A percentile compares a stretch with the other conserved stretches of the same genome.
Conservation (phyloP, 1,139 yeast genomes). For the Kurtzmaniella natalensis region DNA sequence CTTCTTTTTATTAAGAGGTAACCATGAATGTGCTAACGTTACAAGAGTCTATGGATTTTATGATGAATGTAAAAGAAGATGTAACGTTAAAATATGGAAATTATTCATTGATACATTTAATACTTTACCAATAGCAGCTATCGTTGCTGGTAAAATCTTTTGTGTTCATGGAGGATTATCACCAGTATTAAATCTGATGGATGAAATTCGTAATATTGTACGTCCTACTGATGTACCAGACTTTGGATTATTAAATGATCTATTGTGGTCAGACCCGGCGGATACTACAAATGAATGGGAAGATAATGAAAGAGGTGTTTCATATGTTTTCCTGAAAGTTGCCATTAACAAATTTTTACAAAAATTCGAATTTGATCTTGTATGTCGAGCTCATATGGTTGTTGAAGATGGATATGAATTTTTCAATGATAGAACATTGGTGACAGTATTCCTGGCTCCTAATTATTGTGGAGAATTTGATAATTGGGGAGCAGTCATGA, state of each 20-base stretch:
- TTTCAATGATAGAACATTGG: conserved; percentile 87
- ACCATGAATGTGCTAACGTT: conserved; percentile 95
- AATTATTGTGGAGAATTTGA: conserved; percentile 98
- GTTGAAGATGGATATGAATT: conserved; percentile 98
- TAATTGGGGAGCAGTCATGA: conserved; percentile 98
- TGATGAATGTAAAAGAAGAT: conserved; percentile 93
- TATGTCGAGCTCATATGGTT: conserved; percentile 98
- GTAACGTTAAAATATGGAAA: conserved; percentile 92
- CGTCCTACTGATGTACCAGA: conserved; percentile 98
- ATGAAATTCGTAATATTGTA: conserved; percentile 85
- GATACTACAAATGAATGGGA: conserved; percentile 96
- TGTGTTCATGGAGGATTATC: conserved; percentile 97
- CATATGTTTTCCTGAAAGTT: conserved; percentile 89
- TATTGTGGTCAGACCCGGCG: conserved; percentile 96
- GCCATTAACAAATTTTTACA: conserved; percentile 88
- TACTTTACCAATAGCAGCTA: conserved; percentile 90
- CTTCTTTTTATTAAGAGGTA: conserved; percentile 86
- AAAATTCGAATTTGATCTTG: conserved; percentile 88
- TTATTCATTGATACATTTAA: conserved; percentile 90
- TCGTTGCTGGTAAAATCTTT: conserved; percentile 92
- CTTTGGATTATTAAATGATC: conserved; percentile 85
- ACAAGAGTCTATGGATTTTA: conserved; percentile 95
- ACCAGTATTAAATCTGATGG: conserved; percentile 86
- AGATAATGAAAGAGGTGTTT: conserved; percentile 95
- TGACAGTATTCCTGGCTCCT: conserved; percentile 94